These are phyloP conservation scores for Tolypocladium guangdongense DNA, from an alignment of 2,329 filamentous ascomycete genomes.

Conservation along the genomic window DNA sequence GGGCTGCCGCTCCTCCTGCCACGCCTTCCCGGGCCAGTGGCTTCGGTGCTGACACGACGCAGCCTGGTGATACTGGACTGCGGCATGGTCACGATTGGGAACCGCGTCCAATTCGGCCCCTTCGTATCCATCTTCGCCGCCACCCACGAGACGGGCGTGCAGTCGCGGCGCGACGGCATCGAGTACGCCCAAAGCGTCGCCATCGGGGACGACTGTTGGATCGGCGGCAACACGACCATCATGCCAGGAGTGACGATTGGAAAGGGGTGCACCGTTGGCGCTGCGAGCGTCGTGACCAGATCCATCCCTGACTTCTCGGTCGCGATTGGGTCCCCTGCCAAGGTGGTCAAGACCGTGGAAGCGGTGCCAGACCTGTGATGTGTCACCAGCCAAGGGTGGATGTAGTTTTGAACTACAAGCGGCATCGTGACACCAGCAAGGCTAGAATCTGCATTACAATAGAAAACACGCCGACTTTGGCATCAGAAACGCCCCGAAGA, in stretches of 20 bases:
- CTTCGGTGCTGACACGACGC: background rate
- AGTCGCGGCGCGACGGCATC: constrained; percentile 32
- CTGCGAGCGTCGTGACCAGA: constrained; percentile 38
- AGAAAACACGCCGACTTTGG: background rate
- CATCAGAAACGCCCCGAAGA: background rate
- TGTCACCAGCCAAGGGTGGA: background rate
- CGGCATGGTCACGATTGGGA: constrained; percentile 58
- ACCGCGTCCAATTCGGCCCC: constrained; percentile 60
- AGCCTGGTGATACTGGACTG: constrained; percentile 59
- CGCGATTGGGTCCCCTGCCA: constrained; percentile 36
- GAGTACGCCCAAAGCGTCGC: constrained; percentile 35
- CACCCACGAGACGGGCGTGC: constrained; percentile 57
- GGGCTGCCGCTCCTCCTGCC: background rate
- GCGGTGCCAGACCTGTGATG: constrained; percentile 18
- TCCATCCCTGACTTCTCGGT: constrained; percentile 36
- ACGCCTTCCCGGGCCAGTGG: background rate
- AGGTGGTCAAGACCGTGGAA: constrained; percentile 35
- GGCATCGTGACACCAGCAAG: background rate
- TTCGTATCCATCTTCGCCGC: constrained; percentile 61
- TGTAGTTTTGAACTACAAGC: background rate
- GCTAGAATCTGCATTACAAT: background rate
- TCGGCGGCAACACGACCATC: constrained; percentile 37
- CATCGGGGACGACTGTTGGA: constrained; percentile 45
- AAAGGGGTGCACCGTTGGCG: constrained; percentile 38
- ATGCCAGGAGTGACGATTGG: constrained; percentile 43